Evolutionary conservation across 2,329 filamentous ascomycete species (phyloP).

Genomic region (Pseudogymnoascus sp.): DNA sequence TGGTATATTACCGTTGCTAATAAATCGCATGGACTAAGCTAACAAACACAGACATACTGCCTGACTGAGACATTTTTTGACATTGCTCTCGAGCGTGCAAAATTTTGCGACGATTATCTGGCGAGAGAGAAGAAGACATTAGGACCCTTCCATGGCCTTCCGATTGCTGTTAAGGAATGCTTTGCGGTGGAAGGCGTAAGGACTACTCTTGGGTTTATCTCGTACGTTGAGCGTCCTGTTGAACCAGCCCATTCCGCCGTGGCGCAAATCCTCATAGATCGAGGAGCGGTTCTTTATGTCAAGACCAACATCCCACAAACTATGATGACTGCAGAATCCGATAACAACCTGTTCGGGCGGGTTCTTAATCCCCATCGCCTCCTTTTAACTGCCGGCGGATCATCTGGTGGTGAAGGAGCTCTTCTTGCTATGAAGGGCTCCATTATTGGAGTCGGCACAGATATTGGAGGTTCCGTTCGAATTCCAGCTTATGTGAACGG

Average conservation of each 20-base stretch:
- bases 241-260: conserved; percentile 26
- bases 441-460: conserved; percentile 27
- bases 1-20: conserved; percentile 35
- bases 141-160: conserved; percentile 34
- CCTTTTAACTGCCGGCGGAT: conserved; percentile 22
- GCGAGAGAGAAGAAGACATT: conserved; percentile 32
- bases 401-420: conserved; percentile 28
- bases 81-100: conserved; percentile 42
- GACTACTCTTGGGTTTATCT: conserved; percentile 51
- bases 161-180: conserved; percentile 34
- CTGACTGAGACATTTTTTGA: conserved; percentile 50
- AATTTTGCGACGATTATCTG: conserved; percentile 44
- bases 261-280: conserved; percentile 29
- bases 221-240: conserved; percentile 50
- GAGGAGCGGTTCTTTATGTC: conserved; percentile 34
- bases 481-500: conserved; percentile 25
- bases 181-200: conserved; percentile 27
- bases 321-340: conserved; percentile 40
- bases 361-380: conserved; percentile 34
- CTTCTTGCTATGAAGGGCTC: conserved; percentile 27
- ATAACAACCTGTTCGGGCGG: conserved; percentile 51
- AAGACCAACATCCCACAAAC: conserved; percentile 35
- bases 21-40: too few relatives aligned
- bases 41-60: conserved; percentile 28
- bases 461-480: conserved; percentile 27